Base-by-base conservation (phyloP, 164 flowering plant genomes). In the Annona squamosa region DNA sequence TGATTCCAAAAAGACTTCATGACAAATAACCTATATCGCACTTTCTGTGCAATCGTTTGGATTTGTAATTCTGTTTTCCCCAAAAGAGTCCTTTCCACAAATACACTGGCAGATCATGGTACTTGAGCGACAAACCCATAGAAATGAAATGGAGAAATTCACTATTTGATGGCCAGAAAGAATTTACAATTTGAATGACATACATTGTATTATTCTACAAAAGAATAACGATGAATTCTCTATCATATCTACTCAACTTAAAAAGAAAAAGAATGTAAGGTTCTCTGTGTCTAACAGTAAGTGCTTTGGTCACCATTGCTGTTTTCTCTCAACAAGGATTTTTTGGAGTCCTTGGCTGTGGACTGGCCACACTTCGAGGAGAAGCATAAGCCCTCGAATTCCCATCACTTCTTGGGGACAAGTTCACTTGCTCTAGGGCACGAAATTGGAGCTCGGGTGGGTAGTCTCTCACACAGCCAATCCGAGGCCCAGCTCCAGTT, bases 401-500 rank as follows among this genome's bases (percentile, higher is more conserved):
- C 26, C 79, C 69, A 3, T 73, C 77, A 69, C 86, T 81, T 82
- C 89, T 86, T 45, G 97, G 97, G 65, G 95, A 92, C 81, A 92
- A 75, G 73, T 85, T 83, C 45, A 90, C 89, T 71, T 88, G 81
- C 85, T 90, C 95, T 67, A 92, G 68, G 19, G 90, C 95, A 10
- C 80, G 82, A 46, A 76, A 71, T 64, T 89, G 97, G 61, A 90
- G 89, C 77, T 85, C 86, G 0, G 88, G 78, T 1, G 97, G 97
- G 72, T 88, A 86, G 75, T 92, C 95, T 77, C 93, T 79, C 61
- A 92, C 88, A 72, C 93, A 92, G 26, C 95, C 87, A 18, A 92
- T 92, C 59, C 97, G 78, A 3, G 97, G 90, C 17, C 97, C 97
- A 6, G 92, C 91, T 68, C 97, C 97, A 1, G 91, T 87, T 17